phyloP scores from a whole-genome alignment of 1,139 yeast species.

The Magnusiomyces tetraspermus region DNA sequence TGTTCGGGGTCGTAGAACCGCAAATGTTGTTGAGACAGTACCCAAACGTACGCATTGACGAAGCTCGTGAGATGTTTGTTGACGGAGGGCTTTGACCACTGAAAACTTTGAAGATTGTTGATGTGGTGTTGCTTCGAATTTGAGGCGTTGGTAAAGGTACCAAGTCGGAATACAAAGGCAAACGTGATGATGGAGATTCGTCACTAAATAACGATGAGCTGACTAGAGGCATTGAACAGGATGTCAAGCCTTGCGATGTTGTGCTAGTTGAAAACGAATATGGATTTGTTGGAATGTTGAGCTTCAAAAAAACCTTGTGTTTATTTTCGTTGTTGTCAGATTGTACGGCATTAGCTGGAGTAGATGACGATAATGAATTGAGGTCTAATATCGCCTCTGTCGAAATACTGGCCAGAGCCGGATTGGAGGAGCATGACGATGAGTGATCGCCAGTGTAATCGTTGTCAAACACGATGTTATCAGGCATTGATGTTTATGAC shows the following conservation, averaged over 20 bases:
- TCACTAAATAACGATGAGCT: constrained; percentile 5
- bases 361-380: too few species aligned
- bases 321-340: not conserved
- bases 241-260: not conserved
- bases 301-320: not conserved
- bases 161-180: constrained; percentile 18
- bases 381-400: too few species aligned
- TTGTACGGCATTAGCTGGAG: too few species aligned
- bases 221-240: constrained; percentile 2
- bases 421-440: too few species aligned
- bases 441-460: too few species aligned
- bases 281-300: not conserved
- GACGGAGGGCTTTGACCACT: constrained; percentile 21
- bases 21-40: constrained; percentile 1
- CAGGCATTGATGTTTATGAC: too few species aligned
- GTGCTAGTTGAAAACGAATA: not conserved
- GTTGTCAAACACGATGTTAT: too few species aligned
- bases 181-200: constrained; percentile 1
- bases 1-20: not conserved
- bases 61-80: constrained; percentile 21
- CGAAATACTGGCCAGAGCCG: too few species aligned
- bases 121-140: constrained; percentile 17
- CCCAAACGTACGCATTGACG: constrained; percentile 9
- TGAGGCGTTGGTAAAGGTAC: constrained; percentile 30
- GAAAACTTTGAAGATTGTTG: constrained; percentile 20